Conservation (phyloP, 2,329 filamentous ascomycete genomes). For the Geosmithia putterillii region DNA sequence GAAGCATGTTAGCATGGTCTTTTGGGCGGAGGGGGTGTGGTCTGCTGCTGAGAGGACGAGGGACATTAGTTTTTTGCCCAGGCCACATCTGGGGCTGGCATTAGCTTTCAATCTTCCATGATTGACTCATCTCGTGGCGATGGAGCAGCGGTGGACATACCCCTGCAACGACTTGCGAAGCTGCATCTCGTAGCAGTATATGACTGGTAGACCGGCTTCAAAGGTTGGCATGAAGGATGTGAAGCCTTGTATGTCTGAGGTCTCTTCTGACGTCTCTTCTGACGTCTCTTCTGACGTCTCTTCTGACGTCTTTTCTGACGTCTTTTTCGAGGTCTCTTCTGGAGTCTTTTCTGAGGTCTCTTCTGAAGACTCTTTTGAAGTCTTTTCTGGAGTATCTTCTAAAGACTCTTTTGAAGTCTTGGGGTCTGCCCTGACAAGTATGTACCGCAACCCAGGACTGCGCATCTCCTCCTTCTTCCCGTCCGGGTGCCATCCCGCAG, state of each 20-base stretch:
- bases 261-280: not conserved
- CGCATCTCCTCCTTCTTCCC: conserved; percentile 58
- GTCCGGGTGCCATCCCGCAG: conserved; percentile 47
- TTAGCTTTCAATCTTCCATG: too few relatives aligned
- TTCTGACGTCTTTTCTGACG: not conserved
- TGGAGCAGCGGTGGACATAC: conserved; percentile 17
- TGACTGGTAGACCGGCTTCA: conserved; percentile 51
- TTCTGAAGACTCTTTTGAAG: not conserved
- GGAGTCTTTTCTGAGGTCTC: not conserved
- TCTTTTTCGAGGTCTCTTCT: not conserved
- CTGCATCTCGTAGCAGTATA: conserved; percentile 75
- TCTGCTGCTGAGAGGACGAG: conserved; percentile 39
- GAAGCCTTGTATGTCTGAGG: conserved; percentile 34
- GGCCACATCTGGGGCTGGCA: conserved; percentile 51
- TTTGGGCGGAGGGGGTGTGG: conserved; percentile 41
- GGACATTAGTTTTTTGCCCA: conserved; percentile 48
- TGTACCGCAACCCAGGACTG: conserved; percentile 53
- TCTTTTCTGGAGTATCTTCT: conserved; percentile 1
- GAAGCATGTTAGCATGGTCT: conserved; percentile 68
- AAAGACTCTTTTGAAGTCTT: conserved; percentile 4
- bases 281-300: not conserved
- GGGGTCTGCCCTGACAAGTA: conserved; percentile 38
- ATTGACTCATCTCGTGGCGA: too few relatives aligned
- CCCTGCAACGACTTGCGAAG: conserved; percentile 43
- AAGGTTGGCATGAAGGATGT: conserved; percentile 61